Evolutionary conservation across 441 rosid genomes (phyloP).

Genomic region (Iberis amara): DNA sequence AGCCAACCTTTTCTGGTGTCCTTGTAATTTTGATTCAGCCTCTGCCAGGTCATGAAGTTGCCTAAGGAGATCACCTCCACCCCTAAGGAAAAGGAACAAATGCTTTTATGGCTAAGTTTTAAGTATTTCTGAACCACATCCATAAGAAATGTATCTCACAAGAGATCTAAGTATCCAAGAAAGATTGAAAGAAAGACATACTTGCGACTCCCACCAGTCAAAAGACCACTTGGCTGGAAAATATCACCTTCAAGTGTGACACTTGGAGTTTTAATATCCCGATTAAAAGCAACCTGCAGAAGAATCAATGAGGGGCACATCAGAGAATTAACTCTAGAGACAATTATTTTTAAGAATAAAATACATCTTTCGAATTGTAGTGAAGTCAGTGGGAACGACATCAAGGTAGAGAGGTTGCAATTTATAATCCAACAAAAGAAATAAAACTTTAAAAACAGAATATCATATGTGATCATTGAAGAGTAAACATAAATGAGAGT

Average conservation of each 20-base stretch:
- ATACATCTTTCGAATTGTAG: constrained; percentile 4
- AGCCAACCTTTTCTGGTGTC: constrained; percentile 59
- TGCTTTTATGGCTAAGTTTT: not conserved
- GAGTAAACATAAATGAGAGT: not conserved
- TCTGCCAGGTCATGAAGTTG: constrained; percentile 80
- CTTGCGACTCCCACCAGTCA: constrained; percentile 97
- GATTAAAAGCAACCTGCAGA: constrained; percentile 77
- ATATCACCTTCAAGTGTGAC: constrained; percentile 96
- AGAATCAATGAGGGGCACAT: constrained; percentile 10
- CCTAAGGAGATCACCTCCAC: constrained; percentile 84
- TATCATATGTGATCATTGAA: not conserved
- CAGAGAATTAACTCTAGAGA: constrained; percentile 13
- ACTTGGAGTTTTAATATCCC: constrained; percentile 62
- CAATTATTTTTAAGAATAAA: not conserved
- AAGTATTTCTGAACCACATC: constrained; percentile 13
- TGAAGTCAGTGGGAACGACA: constrained; percentile 1
- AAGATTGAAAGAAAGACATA: constrained; percentile 29
- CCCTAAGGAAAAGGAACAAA: constrained; percentile 42
- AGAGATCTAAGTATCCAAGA: too few species aligned
- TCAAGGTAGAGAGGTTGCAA: constrained; percentile 13
- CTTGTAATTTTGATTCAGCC: constrained; percentile 64
- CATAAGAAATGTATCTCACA: too few species aligned
- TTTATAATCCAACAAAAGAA: constrained; percentile 6
- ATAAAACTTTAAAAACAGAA: not conserved
- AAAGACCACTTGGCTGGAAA: constrained; percentile 92